These are phyloP conservation scores for Lactifluus subvellereus DNA, from an alignment of 768 basidiomycete genomes.

Conservation along the genomic window DNA sequence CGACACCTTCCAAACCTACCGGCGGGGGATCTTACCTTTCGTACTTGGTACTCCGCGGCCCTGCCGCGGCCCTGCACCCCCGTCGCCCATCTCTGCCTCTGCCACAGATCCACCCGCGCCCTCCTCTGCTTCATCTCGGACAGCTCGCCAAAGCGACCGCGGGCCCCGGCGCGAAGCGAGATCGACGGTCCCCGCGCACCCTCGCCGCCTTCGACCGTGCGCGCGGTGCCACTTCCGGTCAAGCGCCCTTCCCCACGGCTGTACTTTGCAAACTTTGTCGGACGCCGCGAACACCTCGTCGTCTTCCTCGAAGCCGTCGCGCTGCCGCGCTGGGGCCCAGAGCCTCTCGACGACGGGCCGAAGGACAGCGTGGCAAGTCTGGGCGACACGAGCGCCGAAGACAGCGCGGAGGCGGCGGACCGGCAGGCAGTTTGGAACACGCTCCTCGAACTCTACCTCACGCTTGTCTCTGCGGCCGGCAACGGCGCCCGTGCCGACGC, in stretches of 20 bases:
- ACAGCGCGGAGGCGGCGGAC: constrained; percentile 45
- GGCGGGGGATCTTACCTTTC: constrained; percentile 65
- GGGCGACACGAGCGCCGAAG: constrained; percentile 24
- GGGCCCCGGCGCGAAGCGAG: constrained; percentile 35
- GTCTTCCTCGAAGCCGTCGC: constrained; percentile 88
- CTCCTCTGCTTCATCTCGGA: constrained; percentile 15
- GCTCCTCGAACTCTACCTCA: constrained; percentile 86
- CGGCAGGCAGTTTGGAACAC: constrained; percentile 94
- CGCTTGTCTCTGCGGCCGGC: constrained; percentile 37
- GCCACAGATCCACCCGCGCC: constrained; percentile 20
- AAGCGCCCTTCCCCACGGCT: constrained; percentile 72
- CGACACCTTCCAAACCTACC: constrained; percentile 29
- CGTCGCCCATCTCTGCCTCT: constrained; percentile 34
- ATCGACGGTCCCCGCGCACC: constrained; percentile 31
- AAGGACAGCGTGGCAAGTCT: constrained; percentile 16
- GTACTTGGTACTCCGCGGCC: constrained; percentile 68
- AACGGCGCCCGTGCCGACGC: constrained; percentile 28
- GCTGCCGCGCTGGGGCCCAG: constrained; percentile 69
- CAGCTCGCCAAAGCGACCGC: constrained; percentile 14
- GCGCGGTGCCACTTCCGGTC: constrained; percentile 27
- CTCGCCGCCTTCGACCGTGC: constrained; percentile 28
- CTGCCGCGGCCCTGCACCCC: constrained; percentile 40
- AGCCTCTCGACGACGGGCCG: constrained; percentile 43
- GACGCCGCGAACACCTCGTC: constrained; percentile 78
- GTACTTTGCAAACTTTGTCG: constrained; percentile 93